These are phyloP conservation scores for Suillus alpinus DNA, from an alignment of 768 basidiomycete genomes.

Conservation along the genomic window DNA sequence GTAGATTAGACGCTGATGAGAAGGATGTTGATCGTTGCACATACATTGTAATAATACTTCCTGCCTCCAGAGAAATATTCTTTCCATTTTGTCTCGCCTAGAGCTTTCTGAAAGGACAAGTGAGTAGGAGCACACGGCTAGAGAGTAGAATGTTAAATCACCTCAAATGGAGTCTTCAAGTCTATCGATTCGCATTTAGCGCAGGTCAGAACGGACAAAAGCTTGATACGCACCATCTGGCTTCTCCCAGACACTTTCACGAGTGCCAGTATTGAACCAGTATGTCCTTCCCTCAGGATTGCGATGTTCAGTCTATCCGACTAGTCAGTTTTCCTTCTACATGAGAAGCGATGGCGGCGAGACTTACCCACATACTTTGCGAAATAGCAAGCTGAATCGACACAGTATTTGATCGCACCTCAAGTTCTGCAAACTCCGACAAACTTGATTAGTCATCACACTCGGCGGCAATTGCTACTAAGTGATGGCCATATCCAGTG, in stretches of 20 bases:
- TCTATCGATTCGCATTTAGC: slow-evolving; percentile 39
- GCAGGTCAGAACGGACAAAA: slow-evolving; percentile 7
- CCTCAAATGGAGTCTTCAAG: slow-evolving; percentile 90
- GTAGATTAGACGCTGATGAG: neutral
- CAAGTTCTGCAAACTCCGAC: neutral
- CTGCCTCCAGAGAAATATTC: slow-evolving; percentile 92
- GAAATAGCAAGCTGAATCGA: slow-evolving; percentile 1
- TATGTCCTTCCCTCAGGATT: slow-evolving; percentile 98
- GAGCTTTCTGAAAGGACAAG: slow-evolving; percentile 58
- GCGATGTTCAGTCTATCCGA: slow-evolving; percentile 79
- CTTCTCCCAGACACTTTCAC: slow-evolving; percentile 97
- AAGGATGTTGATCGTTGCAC: slow-evolving; percentile 15
- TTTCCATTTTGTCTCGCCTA: slow-evolving; percentile 91
- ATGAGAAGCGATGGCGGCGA: neutral
- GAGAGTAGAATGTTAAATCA: slow-evolving; percentile 30
- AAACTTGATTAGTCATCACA: neutral
- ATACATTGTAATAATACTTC: slow-evolving; percentile 87
- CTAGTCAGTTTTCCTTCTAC: neutral
- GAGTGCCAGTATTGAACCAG: slow-evolving; percentile 89
- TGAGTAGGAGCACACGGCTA: slow-evolving; percentile 2
- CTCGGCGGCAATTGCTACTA: too few species aligned
- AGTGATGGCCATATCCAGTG: too few species aligned
- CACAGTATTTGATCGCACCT: neutral
- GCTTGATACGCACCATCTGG: slow-evolving; percentile 67
- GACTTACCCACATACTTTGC: slow-evolving; percentile 31